Base-by-base conservation (phyloP, 768 basidiomycete species). In the Psilocybe cyanescens region DNA sequence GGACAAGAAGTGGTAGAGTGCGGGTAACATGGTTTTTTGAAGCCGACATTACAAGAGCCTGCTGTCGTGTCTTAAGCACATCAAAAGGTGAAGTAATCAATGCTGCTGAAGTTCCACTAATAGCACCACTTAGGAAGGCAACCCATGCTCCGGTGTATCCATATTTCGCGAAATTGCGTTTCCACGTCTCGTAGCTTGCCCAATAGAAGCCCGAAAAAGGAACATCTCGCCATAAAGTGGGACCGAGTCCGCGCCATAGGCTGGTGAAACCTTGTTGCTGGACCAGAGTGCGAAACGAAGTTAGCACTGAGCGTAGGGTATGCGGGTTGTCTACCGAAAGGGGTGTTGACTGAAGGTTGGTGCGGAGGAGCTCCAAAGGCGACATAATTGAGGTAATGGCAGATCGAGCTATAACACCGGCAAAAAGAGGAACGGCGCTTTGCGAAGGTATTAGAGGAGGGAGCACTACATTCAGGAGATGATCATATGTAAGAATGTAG, bases 181-280 rank as follows among this genome's bases (percentile, higher is more conserved):
- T 98, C 76, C 87, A 85, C 0, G 85, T 78, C 73, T 99, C 97
- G 71, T 98, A 99, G 28, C 91, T 88, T 3, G 94, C 93, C 97
- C 97, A 99, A 70, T 99, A 99, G 33, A 97, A 79, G 9, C 96
- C 97, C 44, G 93, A 95, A 72, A 99, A 99, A 0, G 97, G 97
- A 5, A 99, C 96, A 68, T 99, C 97, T 53, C 97, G 85, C 95
- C 95, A 98, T 8, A 99, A 80, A 4, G 95, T 97, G 2, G 96
- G 86, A 0, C 91, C 91, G 7, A 99, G 81, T 0, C 97, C 97
- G 56, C 94, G 83, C 94, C 95, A 99, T 29, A 99, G 82, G 52
- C 85, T 89, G 8, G 78, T 73, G 5, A 88, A 66, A 5, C 96
- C 97, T 47, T 90, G 79, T 35, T 77, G 70, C 28, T 80, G 82